Conservation (phyloP, 2,329 filamentous ascomycete genomes). For the Apiospora malaysiana region DNA sequence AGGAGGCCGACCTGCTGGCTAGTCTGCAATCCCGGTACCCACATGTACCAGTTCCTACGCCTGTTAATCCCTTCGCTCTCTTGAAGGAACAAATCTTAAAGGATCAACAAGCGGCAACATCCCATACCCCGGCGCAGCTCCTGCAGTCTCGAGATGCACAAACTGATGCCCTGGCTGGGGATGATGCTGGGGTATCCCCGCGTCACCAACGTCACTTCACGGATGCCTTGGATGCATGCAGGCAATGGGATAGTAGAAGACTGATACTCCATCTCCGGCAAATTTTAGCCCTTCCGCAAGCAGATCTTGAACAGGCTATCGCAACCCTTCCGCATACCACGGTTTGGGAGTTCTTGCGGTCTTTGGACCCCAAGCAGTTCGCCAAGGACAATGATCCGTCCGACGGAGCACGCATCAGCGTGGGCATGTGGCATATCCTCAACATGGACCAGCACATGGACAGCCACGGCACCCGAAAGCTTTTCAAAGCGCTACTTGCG, state of each 20-base stretch:
- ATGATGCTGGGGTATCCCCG: background rate
- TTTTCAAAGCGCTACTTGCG: conserved; percentile 46
- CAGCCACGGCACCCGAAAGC: conserved; percentile 50
- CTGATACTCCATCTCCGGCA: conserved; percentile 30
- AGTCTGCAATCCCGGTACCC: background rate
- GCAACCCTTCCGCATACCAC: conserved; percentile 55
- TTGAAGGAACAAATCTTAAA: background rate
- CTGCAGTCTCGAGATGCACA: background rate
- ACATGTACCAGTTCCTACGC: background rate
- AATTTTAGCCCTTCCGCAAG: conserved; percentile 32
- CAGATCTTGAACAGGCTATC: conserved; percentile 40
- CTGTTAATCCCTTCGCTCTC: background rate
- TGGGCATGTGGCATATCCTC: conserved; percentile 48
- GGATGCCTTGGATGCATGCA: conserved; percentile 31
- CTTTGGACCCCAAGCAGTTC: conserved; percentile 63
- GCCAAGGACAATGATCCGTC: conserved; percentile 56
- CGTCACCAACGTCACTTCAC: background rate
- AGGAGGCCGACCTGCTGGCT: background rate
- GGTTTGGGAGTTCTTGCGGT: conserved; percentile 68
- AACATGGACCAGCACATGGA: conserved; percentile 46
- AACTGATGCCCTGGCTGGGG: background rate
- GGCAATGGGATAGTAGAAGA: conserved; percentile 30
- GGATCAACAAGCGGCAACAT: too few species aligned
- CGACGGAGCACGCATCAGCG: conserved; percentile 45
- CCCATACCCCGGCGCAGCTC: background rate